phyloP scores from a whole-genome alignment of 2,329 filamentous ascomycete species.

The Neurospora sp. region DNA sequence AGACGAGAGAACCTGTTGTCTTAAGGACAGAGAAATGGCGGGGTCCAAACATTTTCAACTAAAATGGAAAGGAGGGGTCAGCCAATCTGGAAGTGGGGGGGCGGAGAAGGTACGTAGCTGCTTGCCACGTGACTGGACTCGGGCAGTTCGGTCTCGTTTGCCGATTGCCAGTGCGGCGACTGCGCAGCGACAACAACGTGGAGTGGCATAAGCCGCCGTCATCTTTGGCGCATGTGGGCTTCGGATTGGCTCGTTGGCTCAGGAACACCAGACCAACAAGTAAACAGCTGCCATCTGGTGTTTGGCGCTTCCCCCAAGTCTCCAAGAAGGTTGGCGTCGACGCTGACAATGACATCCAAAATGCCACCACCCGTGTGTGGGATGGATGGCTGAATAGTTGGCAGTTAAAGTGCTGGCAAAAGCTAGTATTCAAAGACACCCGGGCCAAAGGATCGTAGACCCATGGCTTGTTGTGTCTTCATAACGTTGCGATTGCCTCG shows the following conservation, averaged over 20 bases:
- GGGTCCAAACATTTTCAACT: slow-evolving; percentile 27
- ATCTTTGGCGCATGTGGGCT: background rate
- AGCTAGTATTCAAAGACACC: background rate
- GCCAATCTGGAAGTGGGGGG: slow-evolving; percentile 14
- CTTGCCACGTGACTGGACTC: slow-evolving; percentile 1
- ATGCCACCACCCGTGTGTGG: background rate
- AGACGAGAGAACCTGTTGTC: slow-evolving; percentile 19
- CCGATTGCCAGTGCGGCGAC: background rate
- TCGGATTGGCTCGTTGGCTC: background rate
- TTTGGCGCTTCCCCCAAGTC: background rate
- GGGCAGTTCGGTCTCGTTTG: background rate
- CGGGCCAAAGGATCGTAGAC: background rate
- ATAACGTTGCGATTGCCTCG: background rate
- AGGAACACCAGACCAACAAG: background rate
- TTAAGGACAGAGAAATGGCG: slow-evolving; percentile 23
- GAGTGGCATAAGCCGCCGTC: background rate
- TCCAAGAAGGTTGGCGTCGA: background rate
- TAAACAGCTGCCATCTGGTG: background rate
- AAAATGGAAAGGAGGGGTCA: slow-evolving; percentile 14
- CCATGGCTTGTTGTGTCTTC: background rate
- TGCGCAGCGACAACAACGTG: background rate
- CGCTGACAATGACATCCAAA: background rate
- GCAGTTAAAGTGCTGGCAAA: background rate
- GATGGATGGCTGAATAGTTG: background rate
- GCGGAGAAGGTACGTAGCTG: slow-evolving; percentile 7